Evolutionary conservation across 2,329 filamentous ascomycete genomes (phyloP).

Genomic region (Setomelanomma holmii): DNA sequence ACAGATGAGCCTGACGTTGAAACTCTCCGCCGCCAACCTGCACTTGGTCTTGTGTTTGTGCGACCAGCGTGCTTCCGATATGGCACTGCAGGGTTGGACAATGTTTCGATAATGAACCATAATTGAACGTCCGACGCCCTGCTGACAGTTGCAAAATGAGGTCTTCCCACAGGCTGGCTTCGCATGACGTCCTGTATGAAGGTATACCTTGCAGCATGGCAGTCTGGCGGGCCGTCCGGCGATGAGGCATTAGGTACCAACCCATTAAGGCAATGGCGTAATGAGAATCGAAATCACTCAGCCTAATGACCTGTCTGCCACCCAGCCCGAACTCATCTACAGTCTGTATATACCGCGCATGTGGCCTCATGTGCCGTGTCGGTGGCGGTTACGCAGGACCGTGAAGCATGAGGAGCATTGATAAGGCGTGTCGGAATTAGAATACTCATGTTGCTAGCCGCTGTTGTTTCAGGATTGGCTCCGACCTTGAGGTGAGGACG

Average conservation of each 20-base stretch:
- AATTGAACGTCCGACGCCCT: constrained; percentile 2
- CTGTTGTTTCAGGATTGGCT: background rate
- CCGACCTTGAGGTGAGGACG: background rate
- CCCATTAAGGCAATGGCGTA: background rate
- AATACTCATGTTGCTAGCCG: no score
- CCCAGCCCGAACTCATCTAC: background rate
- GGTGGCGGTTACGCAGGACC: background rate
- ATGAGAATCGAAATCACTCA: background rate
- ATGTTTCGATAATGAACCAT: constrained; percentile 9
- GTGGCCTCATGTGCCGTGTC: no score
- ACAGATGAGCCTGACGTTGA: constrained; percentile 14
- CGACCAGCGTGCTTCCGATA: constrained; percentile 3
- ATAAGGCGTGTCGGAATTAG: background rate
- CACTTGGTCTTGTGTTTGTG: constrained; percentile 10
- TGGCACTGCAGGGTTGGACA: constrained; percentile 5
- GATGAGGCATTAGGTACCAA: background rate
- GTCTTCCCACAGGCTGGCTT: background rate
- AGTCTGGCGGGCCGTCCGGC: background rate
- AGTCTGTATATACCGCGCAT: background rate
- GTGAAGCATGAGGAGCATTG: background rate
- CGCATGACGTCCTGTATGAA: constrained; percentile 1
- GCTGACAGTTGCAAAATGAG: constrained; percentile 5
- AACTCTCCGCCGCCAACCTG: constrained; percentile 17
- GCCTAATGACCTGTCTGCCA: background rate
- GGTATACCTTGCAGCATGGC: constrained; percentile 3